Conservation (phyloP, 2,329 filamentous ascomycete genomes). For the Fusarium sulawesiense region DNA sequence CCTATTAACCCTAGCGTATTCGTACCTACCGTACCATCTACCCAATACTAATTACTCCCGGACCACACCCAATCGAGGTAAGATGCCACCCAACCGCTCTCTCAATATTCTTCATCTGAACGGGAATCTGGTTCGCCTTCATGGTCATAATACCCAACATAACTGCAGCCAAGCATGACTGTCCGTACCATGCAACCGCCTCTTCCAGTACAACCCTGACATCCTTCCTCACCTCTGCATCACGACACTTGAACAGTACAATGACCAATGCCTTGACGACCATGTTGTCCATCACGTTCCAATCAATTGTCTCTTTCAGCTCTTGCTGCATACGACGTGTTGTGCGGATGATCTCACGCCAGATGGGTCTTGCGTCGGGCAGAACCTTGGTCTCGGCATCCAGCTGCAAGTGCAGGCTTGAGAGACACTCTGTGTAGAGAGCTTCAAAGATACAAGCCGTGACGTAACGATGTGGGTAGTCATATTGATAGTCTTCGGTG, state of each 20-base stretch:
- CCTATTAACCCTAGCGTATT: background rate
- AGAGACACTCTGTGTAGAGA: conserved; percentile 34
- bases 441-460: conserved; percentile 36
- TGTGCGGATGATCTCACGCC: conserved; percentile 35
- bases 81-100: conserved; percentile 38
- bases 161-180: conserved; percentile 20
- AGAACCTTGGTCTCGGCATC: conserved; percentile 22
- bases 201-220: conserved; percentile 25
- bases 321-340: conserved; percentile 12
- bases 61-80: conserved; percentile 19
- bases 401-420: conserved; percentile 23
- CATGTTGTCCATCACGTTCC: conserved; percentile 31
- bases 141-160: conserved; percentile 33
- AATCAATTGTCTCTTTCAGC: background rate
- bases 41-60: conserved; percentile 7
- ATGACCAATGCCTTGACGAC: conserved; percentile 36
- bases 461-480: conserved; percentile 25
- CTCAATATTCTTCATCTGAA: conserved; percentile 38
- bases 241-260: conserved; percentile 37
- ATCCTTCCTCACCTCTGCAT: conserved; percentile 15
- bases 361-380: conserved; percentile 31
- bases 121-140: conserved; percentile 16
- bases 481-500: conserved; percentile 5
- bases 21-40: background rate
- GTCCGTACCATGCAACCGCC: conserved; percentile 7